phyloP scores from a whole-genome alignment of 208 protist species.

The Zelonia costaricensis region DNA sequence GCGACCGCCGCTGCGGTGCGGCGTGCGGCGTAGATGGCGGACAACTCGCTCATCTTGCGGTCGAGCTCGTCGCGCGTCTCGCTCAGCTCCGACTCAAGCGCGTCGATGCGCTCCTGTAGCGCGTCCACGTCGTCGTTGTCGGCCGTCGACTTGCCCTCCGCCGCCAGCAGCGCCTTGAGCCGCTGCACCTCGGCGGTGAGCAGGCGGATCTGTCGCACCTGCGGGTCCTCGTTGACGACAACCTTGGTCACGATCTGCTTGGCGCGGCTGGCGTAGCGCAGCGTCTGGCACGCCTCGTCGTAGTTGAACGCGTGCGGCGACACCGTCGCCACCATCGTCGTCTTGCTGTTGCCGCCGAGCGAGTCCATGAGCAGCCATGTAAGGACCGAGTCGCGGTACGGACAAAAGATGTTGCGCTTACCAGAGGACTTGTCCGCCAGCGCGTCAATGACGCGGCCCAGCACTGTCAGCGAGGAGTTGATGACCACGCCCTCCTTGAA shows the following conservation, averaged over 20 bases:
- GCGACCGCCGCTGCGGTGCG: not conserved
- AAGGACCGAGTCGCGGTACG: slow-evolving; percentile 89
- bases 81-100: slow-evolving; percentile 44
- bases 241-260: slow-evolving; percentile 93
- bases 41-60: slow-evolving; percentile 34
- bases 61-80: slow-evolving; percentile 40
- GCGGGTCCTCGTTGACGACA: slow-evolving; percentile 92
- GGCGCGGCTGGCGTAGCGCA: slow-evolving; percentile 90
- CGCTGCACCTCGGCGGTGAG: slow-evolving; percentile 75
- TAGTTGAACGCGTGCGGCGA: slow-evolving; percentile 83
- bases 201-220: slow-evolving; percentile 71
- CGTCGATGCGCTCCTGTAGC: slow-evolving; percentile 40
- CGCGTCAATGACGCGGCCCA: slow-evolving; percentile 88
- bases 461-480: slow-evolving; percentile 89
- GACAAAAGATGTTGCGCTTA: slow-evolving; percentile 71
- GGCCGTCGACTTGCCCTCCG: slow-evolving; percentile 36
- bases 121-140: slow-evolving; percentile 52
- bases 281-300: slow-evolving; percentile 93
- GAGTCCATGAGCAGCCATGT: slow-evolving; percentile 91
- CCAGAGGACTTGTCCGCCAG: slow-evolving; percentile 55
- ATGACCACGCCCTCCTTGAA: slow-evolving; percentile 90
- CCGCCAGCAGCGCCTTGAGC: slow-evolving; percentile 46
- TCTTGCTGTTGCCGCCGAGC: slow-evolving; percentile 92
- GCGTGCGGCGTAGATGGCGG: slow-evolving; percentile 26
- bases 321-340: slow-evolving; percentile 95